A percentile compares a stretch with the other conserved stretches of the same genome.
Evolutionary conservation across 768 basidiomycete genomes (phyloP).

Genomic region (Macrolepiota fuliginosa): DNA sequence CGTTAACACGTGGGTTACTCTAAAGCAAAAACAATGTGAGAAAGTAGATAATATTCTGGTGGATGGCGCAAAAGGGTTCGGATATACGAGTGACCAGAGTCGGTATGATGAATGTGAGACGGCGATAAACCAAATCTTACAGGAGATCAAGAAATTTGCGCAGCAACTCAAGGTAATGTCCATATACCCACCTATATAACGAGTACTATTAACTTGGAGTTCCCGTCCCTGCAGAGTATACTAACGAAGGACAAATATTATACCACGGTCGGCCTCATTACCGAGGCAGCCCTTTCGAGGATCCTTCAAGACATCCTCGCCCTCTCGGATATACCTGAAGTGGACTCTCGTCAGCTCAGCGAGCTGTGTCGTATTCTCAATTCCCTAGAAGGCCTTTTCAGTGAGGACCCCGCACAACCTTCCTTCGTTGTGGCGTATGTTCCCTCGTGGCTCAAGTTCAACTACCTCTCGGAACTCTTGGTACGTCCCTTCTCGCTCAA

Average conservation of each 20-base stretch:
- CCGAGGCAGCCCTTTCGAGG: conserved; percentile 63
- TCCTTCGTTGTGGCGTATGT: conserved; percentile 83
- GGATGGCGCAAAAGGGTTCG: conserved; percentile 62
- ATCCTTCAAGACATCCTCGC: conserved; percentile 73
- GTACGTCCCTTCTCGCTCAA: conserved; percentile 42
- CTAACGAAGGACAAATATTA: conserved; percentile 74
- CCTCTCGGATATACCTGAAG: conserved; percentile 82
- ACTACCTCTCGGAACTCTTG: conserved; percentile 88
- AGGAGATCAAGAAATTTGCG: conserved; percentile 59
- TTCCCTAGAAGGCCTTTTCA: conserved; percentile 78
- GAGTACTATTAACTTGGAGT: background rate
- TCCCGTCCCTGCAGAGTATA: conserved; percentile 45
- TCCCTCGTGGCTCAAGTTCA: conserved; percentile 94
- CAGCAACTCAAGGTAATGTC: conserved; percentile 69
- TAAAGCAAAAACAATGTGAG: conserved; percentile 48
- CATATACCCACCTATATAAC: background rate
- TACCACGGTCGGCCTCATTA: conserved; percentile 64
- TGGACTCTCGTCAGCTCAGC: conserved; percentile 80
- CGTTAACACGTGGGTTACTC: conserved; percentile 4
- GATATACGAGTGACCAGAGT: conserved; percentile 65
- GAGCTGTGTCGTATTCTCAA: conserved; percentile 81
- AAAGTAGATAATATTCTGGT: conserved; percentile 43
- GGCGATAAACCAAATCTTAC: conserved; percentile 59
- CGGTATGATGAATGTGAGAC: conserved; percentile 76
- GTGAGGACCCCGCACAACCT: conserved; percentile 60